Conservation (phyloP, 768 basidiomycete species). For the Pholiota molesta region DNA sequence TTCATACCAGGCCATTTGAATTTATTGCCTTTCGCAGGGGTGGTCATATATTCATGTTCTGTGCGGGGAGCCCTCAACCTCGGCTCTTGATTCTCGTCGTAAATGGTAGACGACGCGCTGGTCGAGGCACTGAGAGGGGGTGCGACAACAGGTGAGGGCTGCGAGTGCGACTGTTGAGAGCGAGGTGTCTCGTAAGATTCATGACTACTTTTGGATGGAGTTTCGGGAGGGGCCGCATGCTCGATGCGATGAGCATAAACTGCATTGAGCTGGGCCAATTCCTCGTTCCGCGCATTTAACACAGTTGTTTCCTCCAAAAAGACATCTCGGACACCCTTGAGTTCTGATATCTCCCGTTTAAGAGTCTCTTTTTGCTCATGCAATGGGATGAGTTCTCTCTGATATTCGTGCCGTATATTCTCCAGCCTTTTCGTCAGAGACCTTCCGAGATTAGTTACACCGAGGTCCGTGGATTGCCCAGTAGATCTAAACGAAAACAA, state of each 20-base stretch:
- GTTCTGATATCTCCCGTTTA: slow-evolving; percentile 80
- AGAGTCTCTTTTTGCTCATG: slow-evolving; percentile 81
- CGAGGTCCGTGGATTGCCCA: slow-evolving; percentile 35
- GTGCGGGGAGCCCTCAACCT: slow-evolving; percentile 42
- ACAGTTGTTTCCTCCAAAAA: slow-evolving; percentile 91
- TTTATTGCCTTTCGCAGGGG: slow-evolving; percentile 53
- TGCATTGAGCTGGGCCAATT: slow-evolving; percentile 84
- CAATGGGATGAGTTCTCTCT: slow-evolving; percentile 83
- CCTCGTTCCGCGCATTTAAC: slow-evolving; percentile 90
- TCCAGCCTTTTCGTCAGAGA: slow-evolving; percentile 87
- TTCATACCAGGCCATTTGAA: slow-evolving; percentile 75
- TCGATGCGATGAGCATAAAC: slow-evolving; percentile 85
- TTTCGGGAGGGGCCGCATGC: slow-evolving; percentile 40
- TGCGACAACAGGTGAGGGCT: slow-evolving; percentile 24
- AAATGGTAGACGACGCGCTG: slow-evolving; percentile 45
- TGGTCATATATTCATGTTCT: slow-evolving; percentile 46
- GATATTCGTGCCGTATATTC: slow-evolving; percentile 84
- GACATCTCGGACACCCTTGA: slow-evolving; percentile 83
- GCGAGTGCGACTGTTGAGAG: slow-evolving; percentile 28
- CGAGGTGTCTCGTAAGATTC: slow-evolving; percentile 33
- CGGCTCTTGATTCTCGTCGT: slow-evolving; percentile 51
- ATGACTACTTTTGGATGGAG: slow-evolving; percentile 29
- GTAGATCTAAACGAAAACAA: slow-evolving; percentile 24
- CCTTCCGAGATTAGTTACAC: slow-evolving; percentile 55
- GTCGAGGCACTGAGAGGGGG: slow-evolving; percentile 48